Evolutionary conservation across 371 early-diverging fungal genomes (phyloP).

Genomic region (Rhizomucor pusillus): DNA sequence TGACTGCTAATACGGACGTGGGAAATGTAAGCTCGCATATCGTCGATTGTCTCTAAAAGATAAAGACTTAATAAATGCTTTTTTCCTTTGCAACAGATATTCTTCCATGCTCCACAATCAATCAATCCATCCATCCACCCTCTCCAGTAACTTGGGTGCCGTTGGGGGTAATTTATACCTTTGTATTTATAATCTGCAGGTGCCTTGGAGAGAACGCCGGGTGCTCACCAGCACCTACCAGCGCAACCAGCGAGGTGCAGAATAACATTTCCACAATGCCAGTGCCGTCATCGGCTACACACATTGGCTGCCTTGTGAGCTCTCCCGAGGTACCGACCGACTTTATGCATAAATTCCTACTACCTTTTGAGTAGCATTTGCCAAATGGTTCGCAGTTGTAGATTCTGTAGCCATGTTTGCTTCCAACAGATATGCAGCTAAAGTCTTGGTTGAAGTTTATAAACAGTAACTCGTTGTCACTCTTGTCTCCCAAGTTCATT

Average conservation of each 20-base stretch:
- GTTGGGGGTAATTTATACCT: slow-evolving; percentile 48
- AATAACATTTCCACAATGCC: slow-evolving; percentile 97
- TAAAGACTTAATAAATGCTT: background rate
- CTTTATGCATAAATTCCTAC: slow-evolving; percentile 24
- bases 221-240: slow-evolving; percentile 93
- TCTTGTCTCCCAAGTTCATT: slow-evolving; percentile 18
- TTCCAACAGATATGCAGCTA: slow-evolving; percentile 88
- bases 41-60: slow-evolving; percentile 78
- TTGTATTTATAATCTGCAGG: slow-evolving; percentile 93
- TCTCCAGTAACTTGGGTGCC: background rate
- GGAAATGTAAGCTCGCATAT: slow-evolving; percentile 96
- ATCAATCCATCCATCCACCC: too few relatives aligned
- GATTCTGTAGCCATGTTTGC: slow-evolving; percentile 83
- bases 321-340: background rate
- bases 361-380: slow-evolving; percentile 83
- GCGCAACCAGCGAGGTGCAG: slow-evolving; percentile 90
- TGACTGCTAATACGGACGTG: slow-evolving; percentile 88
- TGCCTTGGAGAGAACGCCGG: slow-evolving; percentile 88
- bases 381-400: slow-evolving; percentile 97
- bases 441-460: slow-evolving; percentile 95
- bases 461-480: slow-evolving; percentile 57
- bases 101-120: too few relatives aligned
- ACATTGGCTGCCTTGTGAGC: too few relatives aligned
- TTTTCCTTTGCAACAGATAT: too few relatives aligned
- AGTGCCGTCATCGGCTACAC: slow-evolving; percentile 77